Conservation (phyloP, 441 rosid species). For the Gossypium schwendimanii region DNA sequence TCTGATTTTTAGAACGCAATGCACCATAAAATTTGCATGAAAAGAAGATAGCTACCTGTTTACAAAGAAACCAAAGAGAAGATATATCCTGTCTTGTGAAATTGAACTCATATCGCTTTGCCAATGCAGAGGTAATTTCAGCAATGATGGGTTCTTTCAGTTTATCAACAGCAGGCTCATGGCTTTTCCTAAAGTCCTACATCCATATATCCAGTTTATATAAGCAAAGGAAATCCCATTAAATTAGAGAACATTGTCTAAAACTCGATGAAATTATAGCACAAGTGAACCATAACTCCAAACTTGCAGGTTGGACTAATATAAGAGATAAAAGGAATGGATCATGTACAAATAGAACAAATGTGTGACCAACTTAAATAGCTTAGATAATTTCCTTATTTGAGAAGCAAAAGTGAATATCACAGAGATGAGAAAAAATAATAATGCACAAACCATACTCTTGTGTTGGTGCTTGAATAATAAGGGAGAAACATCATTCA, state of each 20-base stretch:
- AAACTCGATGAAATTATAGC: not conserved
- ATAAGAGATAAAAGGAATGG: not conserved
- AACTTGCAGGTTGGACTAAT: not conserved
- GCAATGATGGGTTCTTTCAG: constrained; percentile 79
- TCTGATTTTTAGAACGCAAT: not conserved
- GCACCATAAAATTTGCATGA: not conserved
- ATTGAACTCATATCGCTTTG: constrained; percentile 43
- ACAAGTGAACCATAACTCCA: not conserved
- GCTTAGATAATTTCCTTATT: not conserved
- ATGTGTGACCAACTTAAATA: not conserved
- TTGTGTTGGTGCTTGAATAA: not conserved
- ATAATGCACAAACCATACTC: not conserved
- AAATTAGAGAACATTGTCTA: not conserved
- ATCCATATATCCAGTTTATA: constrained; percentile 10
- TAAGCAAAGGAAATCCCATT: not conserved
- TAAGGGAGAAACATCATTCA: not conserved
- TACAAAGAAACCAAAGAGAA: constrained; percentile 35
- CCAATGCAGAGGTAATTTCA: constrained; percentile 55
- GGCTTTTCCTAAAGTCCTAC: constrained; percentile 52
- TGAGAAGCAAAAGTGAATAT: not conserved
- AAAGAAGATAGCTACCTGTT: constrained; percentile 45
- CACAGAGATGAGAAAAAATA: not conserved
- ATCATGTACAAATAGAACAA: not conserved
- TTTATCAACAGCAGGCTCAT: constrained; percentile 62
- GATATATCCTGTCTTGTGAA: constrained; percentile 31